Base-by-base conservation (phyloP, 2,329 filamentous ascomycete species). In the Diaporthe sp. region DNA sequence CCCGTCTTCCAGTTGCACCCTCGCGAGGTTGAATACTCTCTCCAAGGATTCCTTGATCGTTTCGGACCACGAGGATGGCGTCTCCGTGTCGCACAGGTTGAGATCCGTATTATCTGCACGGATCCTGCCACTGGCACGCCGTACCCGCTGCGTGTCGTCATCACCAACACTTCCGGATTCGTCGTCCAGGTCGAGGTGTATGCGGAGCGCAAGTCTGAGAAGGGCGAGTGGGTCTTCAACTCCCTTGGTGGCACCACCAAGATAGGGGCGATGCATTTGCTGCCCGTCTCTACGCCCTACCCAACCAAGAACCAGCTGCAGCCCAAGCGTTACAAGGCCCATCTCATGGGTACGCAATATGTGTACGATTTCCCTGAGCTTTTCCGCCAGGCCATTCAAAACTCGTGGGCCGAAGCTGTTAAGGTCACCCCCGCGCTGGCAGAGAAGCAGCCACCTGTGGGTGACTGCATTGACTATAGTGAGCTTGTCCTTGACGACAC, bases 331-430 rank as follows among this genome's bases (percentile, higher is more conserved):
- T 98, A 99, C 92, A 98, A 98, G 93, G 97, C 97, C 79, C 97
- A 99, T 84, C 89, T 98, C 77, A 98, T 99, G 96, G 97, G 97
- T 78, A 99, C 97, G 39, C 97, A 99, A 86, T 99, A 98, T 84
- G 97, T 98, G 73, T 99, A 99, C 84, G 97, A 99, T 86, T 99
- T 99, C 93, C 97, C 97, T 42, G 97, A 99, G 90, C 92, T 99
- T 67, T 99, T 99, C 94, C 92, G 97, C 82, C 97, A 98, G 86
- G 95, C 97, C 60, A 95, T 98, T 83, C 95, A 98, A 88, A 98
- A 98, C 89, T 94, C 92, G 86, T 99, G 97, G 97, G 87, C 88
- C 82, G 93, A 93, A 84, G 92, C 92, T 74, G 90, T 94, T 78
- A 92, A 92, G 84, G 92, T 93, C 83, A 92, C 96, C 81, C 90